phyloP scores from a whole-genome alignment of 805 yeast genomes.

The Clavispora carvajalis region DNA sequence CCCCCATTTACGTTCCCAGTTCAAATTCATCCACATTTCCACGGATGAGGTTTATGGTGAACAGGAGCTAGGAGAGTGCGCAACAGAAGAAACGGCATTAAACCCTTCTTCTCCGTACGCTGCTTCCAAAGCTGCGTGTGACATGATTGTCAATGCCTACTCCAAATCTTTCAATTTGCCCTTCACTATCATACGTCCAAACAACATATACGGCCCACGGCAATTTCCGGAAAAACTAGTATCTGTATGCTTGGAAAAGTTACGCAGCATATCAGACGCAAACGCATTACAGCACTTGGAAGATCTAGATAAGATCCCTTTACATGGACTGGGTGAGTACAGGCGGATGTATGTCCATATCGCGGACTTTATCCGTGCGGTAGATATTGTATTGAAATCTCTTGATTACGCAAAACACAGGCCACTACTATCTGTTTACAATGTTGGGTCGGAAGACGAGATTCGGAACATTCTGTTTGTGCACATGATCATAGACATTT shows the following conservation, averaged over 20 bases:
- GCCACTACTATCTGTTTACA: conserved; percentile 14
- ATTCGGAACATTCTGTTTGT: conserved; percentile 17
- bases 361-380: conserved; percentile 36
- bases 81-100: conserved; percentile 33
- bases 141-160: conserved; percentile 44
- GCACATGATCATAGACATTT: conserved; percentile 14
- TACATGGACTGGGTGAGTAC: conserved; percentile 47
- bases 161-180: conserved; percentile 39
- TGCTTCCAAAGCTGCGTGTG: conserved; percentile 52
- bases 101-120: conserved; percentile 54
- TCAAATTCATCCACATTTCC: conserved; percentile 41
- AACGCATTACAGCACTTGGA: neutral
- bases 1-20: conserved; percentile 4
- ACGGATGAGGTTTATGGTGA: conserved; percentile 62
- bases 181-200: conserved; percentile 39
- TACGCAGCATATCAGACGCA: neutral
- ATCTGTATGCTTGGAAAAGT: conserved; percentile 19
- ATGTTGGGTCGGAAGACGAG: conserved; percentile 13
- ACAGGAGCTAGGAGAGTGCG: conserved; percentile 13
- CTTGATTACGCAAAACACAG: neutral
- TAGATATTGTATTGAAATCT: conserved; percentile 23
- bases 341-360: conserved; percentile 43
- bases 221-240: conserved; percentile 54
- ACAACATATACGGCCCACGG: conserved; percentile 49
- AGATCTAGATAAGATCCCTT: conserved; percentile 16